Conservation (phyloP, 257 asterid genomes). For the Cinchona pubescens region DNA sequence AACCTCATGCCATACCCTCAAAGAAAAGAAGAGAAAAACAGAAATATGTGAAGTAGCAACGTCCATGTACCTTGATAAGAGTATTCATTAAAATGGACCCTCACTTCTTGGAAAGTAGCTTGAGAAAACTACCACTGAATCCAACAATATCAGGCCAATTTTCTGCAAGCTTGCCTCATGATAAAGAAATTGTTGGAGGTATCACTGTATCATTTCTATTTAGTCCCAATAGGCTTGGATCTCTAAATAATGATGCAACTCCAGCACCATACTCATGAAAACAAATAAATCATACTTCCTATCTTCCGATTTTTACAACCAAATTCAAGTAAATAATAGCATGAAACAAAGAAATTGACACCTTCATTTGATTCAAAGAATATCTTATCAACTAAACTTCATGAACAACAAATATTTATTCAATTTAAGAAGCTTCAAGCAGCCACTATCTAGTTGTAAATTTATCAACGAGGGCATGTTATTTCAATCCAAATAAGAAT, state of each 20-base stretch:
- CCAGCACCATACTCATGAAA: background rate
- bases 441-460: background rate
- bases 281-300: background rate
- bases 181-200: no score
- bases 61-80: background rate
- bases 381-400: background rate
- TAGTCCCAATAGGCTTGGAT: no score
- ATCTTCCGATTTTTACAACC: background rate
- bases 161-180: background rate
- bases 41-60: background rate
- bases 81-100: background rate
- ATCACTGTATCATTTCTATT: no score
- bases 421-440: slow-evolving; percentile 6
- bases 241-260: background rate
- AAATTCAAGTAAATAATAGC: background rate
- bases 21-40: background rate
- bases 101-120: background rate
- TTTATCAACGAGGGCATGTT: background rate
- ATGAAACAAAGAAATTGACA: background rate
- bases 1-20: background rate
- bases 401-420: background rate
- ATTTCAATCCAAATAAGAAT: background rate
- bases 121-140: background rate
- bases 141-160: background rate
- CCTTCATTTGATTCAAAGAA: no score